Base-by-base conservation (phyloP, 495 filamentous ascomycete genomes). In the Penicillium samsonianum region DNA sequence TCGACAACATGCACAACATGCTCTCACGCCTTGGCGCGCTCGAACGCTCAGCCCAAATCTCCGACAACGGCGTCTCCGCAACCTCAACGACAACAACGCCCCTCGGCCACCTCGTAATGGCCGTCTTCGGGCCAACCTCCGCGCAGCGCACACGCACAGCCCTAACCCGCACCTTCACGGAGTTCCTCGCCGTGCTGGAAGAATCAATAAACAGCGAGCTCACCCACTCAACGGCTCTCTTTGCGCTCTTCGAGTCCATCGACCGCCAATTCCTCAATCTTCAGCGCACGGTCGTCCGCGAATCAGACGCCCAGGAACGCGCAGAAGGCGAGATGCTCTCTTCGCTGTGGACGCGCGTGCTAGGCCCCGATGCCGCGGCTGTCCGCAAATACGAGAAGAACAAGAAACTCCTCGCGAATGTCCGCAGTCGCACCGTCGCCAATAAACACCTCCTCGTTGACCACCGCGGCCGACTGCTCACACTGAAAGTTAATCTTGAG, bases 341-440 rank as follows among this genome's bases (percentile, higher is more conserved):
- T 14, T 90, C 87, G 0, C 81, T 96, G 1, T 96, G 92, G 92
- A 90, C 88, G 1, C 85, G 87, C 25, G 83, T 96, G 5, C 82
- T 96, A 0, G 90, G 90, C 0, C 76, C 88, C 26, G 87, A 90
- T 54, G 82, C 86, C 3, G 72, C 73, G 50, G 81, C 86, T 37
- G 80, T 96, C 1, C 84, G 83, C 70, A 96, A 96, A 71, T 96
- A 89, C 72, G 90, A 96, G 67, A 87, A 88, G 71, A 96, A 96
- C 74, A 86, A 87, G 51, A 76, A 82, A 35, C 77, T 89, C 2
- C 85, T 96, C 26, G 80, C 79, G 25, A 88, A 86, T 58, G 87
- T 96, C 44, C 85, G 90, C 53, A 82, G 86, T 26, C 88, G 86
- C 63, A 96, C 92, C 11, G 85, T 93, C 12, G 79, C 82, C n/a